Evolutionary conservation across 1,284 basidiomycete genomes (phyloP), one percentile per base, ranked within the genome.

Genomic region (Xerocomus nothofagi): DNA sequence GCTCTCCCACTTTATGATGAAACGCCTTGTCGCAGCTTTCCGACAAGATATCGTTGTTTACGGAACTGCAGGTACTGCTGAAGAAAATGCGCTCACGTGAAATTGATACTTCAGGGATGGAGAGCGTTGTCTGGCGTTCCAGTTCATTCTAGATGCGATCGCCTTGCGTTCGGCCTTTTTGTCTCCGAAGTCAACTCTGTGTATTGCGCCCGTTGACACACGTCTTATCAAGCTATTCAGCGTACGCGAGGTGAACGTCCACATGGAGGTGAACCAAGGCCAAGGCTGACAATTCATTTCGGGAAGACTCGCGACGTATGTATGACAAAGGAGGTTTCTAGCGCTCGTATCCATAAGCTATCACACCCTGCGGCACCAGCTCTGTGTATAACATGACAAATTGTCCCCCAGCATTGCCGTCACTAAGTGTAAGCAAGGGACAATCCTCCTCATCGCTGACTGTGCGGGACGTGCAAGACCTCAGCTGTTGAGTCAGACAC

Each of bases 31-130:
- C 14, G 7, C 44, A 71, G 65, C 64, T 72, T 6, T 31, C 61
- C 3, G 69, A 70, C 39, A 77, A 77, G 57, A 61, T 73, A 27
- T 51, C 57, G 17, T 52, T 74, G 20, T 75, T 77, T 47, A 34
- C 54, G 4, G 47, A 65, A n/a, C 45, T 76, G 7, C 63, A 56
- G 36, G 37, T 40, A 6, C 36, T 69, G 32, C 44, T 71, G 18
- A 54, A 61, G 18, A 54, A 61, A 14, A 52, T 26, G 15, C 23
- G 50, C 3, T 24, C 26, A 7, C 53, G 52, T 20, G 51, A 51
- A 29, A 44, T 62, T 2, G 38, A 53, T 20, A 47, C 51, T 17
- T 50, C 37, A 6, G 30, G 14, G 9, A 60, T 57, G 51, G 23
- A 57, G 33, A 30, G 21, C 23, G 7, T 54, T 10, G 14, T 42